Percentiles rank a stretch among this genome's conserved stretches.
These are phyloP conservation scores for Aegilops sharonensis DNA, from an alignment of 176 grass and related monocot species.

Conservation along the genomic window DNA sequence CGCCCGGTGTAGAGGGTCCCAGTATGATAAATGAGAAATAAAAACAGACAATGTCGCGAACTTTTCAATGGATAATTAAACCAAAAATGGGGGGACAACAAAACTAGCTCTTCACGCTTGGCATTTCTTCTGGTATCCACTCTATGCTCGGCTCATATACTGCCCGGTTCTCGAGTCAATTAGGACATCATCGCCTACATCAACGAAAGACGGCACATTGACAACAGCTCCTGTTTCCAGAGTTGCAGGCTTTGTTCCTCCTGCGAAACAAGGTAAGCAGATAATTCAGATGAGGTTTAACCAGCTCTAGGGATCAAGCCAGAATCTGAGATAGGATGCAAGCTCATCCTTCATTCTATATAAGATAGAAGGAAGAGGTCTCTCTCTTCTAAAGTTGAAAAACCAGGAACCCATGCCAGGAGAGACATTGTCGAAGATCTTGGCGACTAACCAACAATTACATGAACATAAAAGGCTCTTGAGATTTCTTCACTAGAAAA, in stretches of 20 bases:
- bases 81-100: constrained; percentile 4
- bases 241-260: constrained; percentile 84
- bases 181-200: constrained; percentile 54
- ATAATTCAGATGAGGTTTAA: neutral
- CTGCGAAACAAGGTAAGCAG: constrained; percentile 40
- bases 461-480: neutral
- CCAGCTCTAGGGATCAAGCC: neutral
- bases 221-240: constrained; percentile 86
- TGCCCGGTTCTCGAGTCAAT: constrained; percentile 93
- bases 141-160: constrained; percentile 80
- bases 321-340: neutral
- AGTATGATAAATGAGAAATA: neutral
- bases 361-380: neutral
- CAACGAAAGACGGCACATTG: constrained; percentile 82
- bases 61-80: constrained; percentile 11
- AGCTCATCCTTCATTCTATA: too few species aligned
- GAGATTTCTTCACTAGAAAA: neutral
- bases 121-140: neutral
- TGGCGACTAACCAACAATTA: constrained; percentile 1
- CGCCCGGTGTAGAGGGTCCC: neutral
- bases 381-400: neutral
- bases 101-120: constrained; percentile 20
- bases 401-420: neutral
- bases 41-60: neutral
- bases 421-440: neutral